phyloP scores from a whole-genome alignment of 108 stramenopile genomes.

The Nannochloropsis salina region DNA sequence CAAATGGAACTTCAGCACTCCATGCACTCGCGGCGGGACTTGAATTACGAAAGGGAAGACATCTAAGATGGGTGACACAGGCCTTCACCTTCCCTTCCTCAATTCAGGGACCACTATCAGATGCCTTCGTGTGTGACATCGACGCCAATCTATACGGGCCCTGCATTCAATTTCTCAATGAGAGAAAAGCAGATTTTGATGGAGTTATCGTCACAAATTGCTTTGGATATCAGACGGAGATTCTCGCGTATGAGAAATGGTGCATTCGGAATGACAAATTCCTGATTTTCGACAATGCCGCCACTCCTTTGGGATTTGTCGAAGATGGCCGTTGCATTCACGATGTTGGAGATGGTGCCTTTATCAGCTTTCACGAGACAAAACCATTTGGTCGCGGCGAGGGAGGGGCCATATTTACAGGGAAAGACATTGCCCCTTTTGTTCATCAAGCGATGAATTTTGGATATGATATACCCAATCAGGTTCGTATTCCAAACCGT shows the following conservation, averaged over 20 bases:
- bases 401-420: neutral
- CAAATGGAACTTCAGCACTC: conserved; percentile 12
- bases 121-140: neutral
- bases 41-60: neutral
- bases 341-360: neutral
- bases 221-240: conserved; percentile 12
- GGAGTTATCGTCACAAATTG: conserved; percentile 6
- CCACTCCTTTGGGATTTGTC: conserved; percentile 11
- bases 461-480: too few species aligned
- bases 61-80: neutral
- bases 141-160: neutral
- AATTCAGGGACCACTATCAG: neutral
- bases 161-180: neutral
- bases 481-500: too few species aligned
- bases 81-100: neutral
- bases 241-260: neutral
- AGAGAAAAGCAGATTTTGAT: neutral
- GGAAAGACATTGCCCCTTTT: neutral
- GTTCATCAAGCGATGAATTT: neutral
- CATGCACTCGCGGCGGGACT: neutral
- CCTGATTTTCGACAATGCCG: neutral
- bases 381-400: neutral
- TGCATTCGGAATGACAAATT: neutral
- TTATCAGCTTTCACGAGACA: conserved; percentile 12
- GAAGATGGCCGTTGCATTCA: conserved; percentile 4